Base-by-base conservation (phyloP, 164 flowering plant species). In the Magnolia kwangsiensis region DNA sequence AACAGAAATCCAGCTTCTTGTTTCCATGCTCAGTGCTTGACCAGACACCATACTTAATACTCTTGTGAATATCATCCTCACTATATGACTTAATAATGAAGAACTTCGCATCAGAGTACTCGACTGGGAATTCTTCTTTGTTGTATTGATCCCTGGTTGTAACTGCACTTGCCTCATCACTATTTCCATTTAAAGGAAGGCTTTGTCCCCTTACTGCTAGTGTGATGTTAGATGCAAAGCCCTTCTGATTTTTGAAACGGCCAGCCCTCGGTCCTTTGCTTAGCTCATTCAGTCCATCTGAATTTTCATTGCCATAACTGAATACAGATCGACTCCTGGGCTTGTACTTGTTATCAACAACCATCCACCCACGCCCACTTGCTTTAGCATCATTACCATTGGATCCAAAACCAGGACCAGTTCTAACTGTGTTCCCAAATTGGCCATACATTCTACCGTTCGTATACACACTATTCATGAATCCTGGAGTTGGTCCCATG, bases 11-110 rank as follows among this genome's bases (percentile, higher is more conserved):
- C 73, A 94, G 90, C 79, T 94, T 94, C 78, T 94, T 94, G 86
- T 94, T 94, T 1, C 98, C 98, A 81, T 86, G 89, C 6, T 90
- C 91, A 16, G 98, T 94, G 82, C 98, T 94, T 1, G 98, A 87
- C 98, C 98, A 94, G 1, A 91, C 91, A 82, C 82, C 88, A 72
- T 94, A 94, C 81, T 94, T 94, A 50, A 94, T 88, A 76, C 98
- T 92, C 75, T 91, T 91, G 80, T 94, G 98, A 37, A 95, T 88
- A 86, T 95, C 97, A 87, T 95, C 98, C 78, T 95, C 98, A 68
- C 97, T 95, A 73, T 93, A 95, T 0, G 98, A 95, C 81, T 95
- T 95, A 14, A 95, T 92, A 55, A 95, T 78, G 61, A 90, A 95
- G 79, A 90, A 90, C 75, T 89, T 93, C 0, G 97, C 96, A 81